Conservation (phyloP, 371 early-diverging fungal species). For the Actinomucor elegans region DNA sequence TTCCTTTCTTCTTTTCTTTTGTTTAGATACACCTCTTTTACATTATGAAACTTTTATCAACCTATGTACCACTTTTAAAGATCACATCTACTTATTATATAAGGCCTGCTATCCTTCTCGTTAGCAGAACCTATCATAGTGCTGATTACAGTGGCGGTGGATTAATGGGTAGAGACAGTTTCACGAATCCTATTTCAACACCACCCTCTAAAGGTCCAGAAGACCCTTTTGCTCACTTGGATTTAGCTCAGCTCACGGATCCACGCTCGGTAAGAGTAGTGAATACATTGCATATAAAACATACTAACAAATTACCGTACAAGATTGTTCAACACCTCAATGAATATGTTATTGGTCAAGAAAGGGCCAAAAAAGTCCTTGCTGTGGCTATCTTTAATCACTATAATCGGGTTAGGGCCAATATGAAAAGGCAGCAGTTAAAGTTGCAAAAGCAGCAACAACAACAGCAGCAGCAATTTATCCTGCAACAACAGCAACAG, state of each 20-base stretch:
- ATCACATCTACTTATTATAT: not conserved
- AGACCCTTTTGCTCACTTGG: constrained; percentile 19
- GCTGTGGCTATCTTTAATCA: constrained; percentile 90
- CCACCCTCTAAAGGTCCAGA: constrained; percentile 9
- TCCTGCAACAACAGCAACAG: constrained; percentile 12
- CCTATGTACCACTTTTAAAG: constrained; percentile 8
- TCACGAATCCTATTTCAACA: not conserved
- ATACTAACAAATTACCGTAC: not conserved
- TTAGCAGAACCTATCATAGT: constrained; percentile 12
- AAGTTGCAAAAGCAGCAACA: constrained; percentile 10
- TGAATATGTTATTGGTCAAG: constrained; percentile 89
- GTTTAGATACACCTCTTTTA: not conserved
- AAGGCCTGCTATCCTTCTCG: not conserved
- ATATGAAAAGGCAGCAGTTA: constrained; percentile 31
- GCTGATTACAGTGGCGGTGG: constrained; percentile 25
- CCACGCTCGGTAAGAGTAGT: constrained; percentile 20
- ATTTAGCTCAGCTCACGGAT: constrained; percentile 13
- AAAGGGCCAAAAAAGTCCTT: constrained; percentile 78
- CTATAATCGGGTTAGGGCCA: constrained; percentile 79
- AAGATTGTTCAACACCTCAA: constrained; percentile 85
- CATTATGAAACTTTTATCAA: constrained; percentile 10
- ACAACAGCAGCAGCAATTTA: constrained; percentile 7
- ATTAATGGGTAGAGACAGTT: constrained; percentile 18
- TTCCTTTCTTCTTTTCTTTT: not conserved
- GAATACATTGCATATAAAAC: not conserved